These are phyloP conservation scores for Mycena vitilis DNA, from an alignment of 768 basidiomycete genomes.

Conservation along the genomic window DNA sequence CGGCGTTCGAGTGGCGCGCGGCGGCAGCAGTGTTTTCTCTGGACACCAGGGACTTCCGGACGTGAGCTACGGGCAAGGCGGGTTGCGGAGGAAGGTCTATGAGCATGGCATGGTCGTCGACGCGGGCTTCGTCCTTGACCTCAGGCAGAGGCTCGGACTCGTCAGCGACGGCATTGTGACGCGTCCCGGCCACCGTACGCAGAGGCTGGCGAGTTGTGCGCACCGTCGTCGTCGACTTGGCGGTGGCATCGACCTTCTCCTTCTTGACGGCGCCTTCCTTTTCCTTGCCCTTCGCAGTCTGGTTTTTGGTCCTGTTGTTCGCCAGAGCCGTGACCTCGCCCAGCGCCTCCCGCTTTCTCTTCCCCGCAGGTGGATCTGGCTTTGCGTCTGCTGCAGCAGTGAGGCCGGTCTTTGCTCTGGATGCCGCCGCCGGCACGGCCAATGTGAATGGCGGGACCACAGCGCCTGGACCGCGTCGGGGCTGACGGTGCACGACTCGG, in stretches of 20 bases:
- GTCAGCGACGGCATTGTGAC: constrained; percentile 46
- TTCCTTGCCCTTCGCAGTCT: constrained; percentile 64
- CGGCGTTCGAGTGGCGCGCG: constrained; percentile 38
- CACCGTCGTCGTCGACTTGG: constrained; percentile 68
- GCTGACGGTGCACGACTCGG: constrained; percentile 62
- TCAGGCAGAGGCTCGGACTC: constrained; percentile 39
- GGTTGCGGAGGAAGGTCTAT: constrained; percentile 57
- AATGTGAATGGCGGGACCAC: no score
- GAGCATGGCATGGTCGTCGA: constrained; percentile 66
- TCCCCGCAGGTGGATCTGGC: constrained; percentile 30
- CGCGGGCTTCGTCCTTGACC: constrained; percentile 46
- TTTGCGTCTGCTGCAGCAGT: constrained; percentile 52
- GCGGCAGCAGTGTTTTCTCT: constrained; percentile 45
- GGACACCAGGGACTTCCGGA: constrained; percentile 51
- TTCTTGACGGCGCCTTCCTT: constrained; percentile 62
- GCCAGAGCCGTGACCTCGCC: constrained; percentile 50
- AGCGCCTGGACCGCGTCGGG: constrained; percentile 79
- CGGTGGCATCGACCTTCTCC: constrained; percentile 70
- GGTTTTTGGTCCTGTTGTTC: constrained; percentile 61
- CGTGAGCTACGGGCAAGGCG: constrained; percentile 53
- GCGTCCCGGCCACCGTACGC: constrained; percentile 61
- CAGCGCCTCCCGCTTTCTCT: constrained; percentile 31
- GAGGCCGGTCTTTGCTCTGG: constrained; percentile 60
- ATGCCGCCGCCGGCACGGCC: constrained; percentile 63
- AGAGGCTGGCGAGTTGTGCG: constrained; percentile 63